phyloP scores from a whole-genome alignment of 2,329 filamentous ascomycete genomes.

The Hymenoscyphus scutula region DNA sequence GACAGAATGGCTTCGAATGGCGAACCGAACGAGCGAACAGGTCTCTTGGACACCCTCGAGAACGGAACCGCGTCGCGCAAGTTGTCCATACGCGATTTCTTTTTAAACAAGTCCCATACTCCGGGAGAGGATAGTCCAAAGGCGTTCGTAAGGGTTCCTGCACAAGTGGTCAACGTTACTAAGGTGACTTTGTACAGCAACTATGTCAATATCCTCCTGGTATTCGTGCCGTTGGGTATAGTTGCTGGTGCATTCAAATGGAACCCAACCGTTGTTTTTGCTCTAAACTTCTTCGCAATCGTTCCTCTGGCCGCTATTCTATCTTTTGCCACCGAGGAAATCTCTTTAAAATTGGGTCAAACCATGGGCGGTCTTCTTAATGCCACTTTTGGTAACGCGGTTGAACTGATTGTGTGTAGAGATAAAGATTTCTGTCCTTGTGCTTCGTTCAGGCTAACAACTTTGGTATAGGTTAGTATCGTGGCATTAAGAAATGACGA shows the following conservation, averaged over 20 bases:
- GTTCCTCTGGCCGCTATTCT: constrained; percentile 51
- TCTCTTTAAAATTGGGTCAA: constrained; percentile 54
- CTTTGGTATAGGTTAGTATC: constrained; percentile 73
- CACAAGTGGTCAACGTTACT: constrained; percentile 30
- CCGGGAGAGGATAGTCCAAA: constrained; percentile 33
- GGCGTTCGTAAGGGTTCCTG: constrained; percentile 31
- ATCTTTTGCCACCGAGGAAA: constrained; percentile 39
- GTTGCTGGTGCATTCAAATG: constrained; percentile 52
- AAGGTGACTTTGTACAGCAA: constrained; percentile 38
- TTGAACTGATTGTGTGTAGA: constrained; percentile 51
- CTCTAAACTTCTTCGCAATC: constrained; percentile 59
- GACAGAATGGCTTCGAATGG: constrained; percentile 27
- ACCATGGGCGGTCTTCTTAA: constrained; percentile 56
- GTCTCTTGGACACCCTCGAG: constrained; percentile 26
- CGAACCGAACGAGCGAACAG: constrained; percentile 27
- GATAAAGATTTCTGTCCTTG: not conserved
- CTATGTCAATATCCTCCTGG: constrained; percentile 71
- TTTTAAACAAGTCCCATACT: constrained; percentile 29
- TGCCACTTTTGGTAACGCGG: constrained; percentile 49
- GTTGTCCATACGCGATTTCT: constrained; percentile 28
- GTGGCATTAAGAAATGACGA: constrained; percentile 82
- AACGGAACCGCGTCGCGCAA: constrained; percentile 22
- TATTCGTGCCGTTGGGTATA: constrained; percentile 79
- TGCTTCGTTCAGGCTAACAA: not conserved
- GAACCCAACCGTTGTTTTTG: constrained; percentile 53